These are phyloP conservation scores for Lyophyllum atratum DNA, from an alignment of 768 basidiomycete species.

Conservation along the genomic window DNA sequence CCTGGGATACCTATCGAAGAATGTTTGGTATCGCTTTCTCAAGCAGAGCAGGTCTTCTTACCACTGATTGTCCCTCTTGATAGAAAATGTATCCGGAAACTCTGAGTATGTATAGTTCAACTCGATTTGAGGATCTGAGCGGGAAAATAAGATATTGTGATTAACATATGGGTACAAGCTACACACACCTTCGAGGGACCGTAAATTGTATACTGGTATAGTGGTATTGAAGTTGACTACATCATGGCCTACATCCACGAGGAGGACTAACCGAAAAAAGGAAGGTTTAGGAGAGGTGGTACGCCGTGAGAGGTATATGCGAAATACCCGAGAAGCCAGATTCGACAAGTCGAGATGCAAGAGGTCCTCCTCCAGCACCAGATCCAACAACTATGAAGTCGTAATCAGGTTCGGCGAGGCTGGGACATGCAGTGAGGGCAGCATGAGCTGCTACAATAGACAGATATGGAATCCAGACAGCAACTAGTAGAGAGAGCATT, in stretches of 20 bases:
- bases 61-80: constrained; percentile 25
- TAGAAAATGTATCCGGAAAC: constrained; percentile 26
- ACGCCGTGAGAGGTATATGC: not conserved
- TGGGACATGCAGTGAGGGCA: constrained; percentile 11
- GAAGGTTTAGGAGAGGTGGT: not conserved
- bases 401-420: constrained; percentile 15
- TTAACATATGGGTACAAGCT: too few species aligned
- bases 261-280: constrained; percentile 21
- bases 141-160: not conserved
- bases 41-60: constrained; percentile 2
- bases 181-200: constrained; percentile 25
- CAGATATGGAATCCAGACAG: not conserved
- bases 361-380: constrained; percentile 29
- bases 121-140: constrained; percentile 25
- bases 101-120: constrained; percentile 30
- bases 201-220: constrained; percentile 25
- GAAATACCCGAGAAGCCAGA: constrained; percentile 24
- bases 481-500: not conserved
- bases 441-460: not conserved
- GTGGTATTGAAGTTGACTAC: constrained; percentile 29
- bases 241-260: constrained; percentile 31
- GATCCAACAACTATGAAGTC: constrained; percentile 29
- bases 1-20: constrained; percentile 27
- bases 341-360: constrained; percentile 25
- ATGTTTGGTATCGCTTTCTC: not conserved